Percentiles rank a stretch among this genome's conserved stretches.
Conservation (phyloP, 2,329 filamentous ascomycete genomes). For the Ophiognomonia clavigignenti-juglandacearum region DNA sequence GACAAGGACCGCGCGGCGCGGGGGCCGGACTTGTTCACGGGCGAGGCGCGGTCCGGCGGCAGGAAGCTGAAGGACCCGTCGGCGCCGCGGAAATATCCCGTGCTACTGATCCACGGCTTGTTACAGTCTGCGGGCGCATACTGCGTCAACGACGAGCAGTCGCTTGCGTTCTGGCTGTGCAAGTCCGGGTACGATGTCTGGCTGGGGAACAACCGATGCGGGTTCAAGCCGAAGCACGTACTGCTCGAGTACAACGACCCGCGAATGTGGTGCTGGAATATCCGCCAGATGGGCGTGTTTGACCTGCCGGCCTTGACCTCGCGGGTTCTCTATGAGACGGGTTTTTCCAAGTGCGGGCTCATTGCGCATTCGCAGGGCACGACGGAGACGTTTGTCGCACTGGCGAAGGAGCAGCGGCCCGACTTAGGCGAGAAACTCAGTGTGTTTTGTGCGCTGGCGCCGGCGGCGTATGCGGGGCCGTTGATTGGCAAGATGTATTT, state of each 20-base stretch:
- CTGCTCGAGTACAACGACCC: slow-evolving; percentile 70
- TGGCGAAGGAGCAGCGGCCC: slow-evolving; percentile 85
- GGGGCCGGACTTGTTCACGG: slow-evolving; percentile 59
- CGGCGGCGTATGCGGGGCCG: slow-evolving; percentile 84
- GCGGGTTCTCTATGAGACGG: slow-evolving; percentile 75
- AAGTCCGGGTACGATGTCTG: slow-evolving; percentile 93
- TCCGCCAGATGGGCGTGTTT: slow-evolving; percentile 86
- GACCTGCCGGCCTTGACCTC: slow-evolving; percentile 79
- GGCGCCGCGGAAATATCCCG: slow-evolving; percentile 64
- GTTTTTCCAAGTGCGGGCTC: slow-evolving; percentile 76
- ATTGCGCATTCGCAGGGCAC: slow-evolving; percentile 90
- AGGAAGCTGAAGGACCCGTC: slow-evolving; percentile 31
- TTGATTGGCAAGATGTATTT: slow-evolving; percentile 85
- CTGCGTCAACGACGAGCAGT: slow-evolving; percentile 85
- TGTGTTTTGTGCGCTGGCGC: slow-evolving; percentile 86
- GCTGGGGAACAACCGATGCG: slow-evolving; percentile 91
- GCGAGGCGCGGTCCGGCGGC: slow-evolving; percentile 23
- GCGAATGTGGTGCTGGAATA: slow-evolving; percentile 96
- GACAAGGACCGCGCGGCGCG: slow-evolving; percentile 46
- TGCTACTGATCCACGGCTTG: slow-evolving; percentile 83
- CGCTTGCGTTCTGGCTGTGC: slow-evolving; percentile 84
- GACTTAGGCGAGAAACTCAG: slow-evolving; percentile 78
- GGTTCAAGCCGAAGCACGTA: slow-evolving; percentile 72
- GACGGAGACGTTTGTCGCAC: slow-evolving; percentile 78
- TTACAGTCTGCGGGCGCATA: slow-evolving; percentile 85